phyloP scores from a whole-genome alignment of 2,329 filamentous ascomycete genomes.

The Nothophoma quercina region DNA sequence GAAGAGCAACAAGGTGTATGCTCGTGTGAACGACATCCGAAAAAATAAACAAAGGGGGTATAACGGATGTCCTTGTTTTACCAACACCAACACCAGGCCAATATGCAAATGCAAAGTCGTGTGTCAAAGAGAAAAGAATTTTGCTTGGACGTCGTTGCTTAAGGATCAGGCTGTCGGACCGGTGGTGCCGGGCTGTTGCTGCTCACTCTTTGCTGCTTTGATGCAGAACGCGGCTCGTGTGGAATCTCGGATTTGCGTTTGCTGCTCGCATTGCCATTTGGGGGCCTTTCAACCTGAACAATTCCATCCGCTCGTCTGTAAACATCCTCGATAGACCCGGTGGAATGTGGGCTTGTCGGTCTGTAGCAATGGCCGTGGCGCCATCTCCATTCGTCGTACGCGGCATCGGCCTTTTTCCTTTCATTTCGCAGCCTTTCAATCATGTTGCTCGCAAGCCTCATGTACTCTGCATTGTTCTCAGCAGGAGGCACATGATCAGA shows the following conservation, averaged over 20 bases:
- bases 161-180: conserved; percentile 23
- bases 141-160: conserved; percentile 4
- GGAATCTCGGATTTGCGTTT: conserved; percentile 33
- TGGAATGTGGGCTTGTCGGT: conserved; percentile 4
- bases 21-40: neutral
- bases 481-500: conserved; percentile 21
- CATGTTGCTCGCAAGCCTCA: conserved; percentile 22
- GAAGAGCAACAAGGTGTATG: neutral
- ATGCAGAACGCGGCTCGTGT: conserved; percentile 7
- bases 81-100: conserved; percentile 26
- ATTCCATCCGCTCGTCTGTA: conserved; percentile 6
- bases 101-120: conserved; percentile 30
- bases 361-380: conserved; percentile 16
- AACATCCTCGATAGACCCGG: conserved; percentile 12
- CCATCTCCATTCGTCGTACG: conserved; percentile 26
- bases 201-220: conserved; percentile 24
- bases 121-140: conserved; percentile 9
- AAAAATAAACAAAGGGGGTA: conserved; percentile 26
- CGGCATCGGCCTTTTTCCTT: conserved; percentile 26
- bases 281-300: neutral
- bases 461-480: conserved; percentile 24
- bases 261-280: conserved; percentile 7
- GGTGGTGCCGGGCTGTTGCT: conserved; percentile 18
- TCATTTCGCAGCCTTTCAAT: conserved; percentile 28
- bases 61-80: conserved; percentile 27